phyloP scores from a whole-genome alignment of 2,329 filamentous ascomycete genomes.

The Paraphaeosphaeria sporulosa region DNA sequence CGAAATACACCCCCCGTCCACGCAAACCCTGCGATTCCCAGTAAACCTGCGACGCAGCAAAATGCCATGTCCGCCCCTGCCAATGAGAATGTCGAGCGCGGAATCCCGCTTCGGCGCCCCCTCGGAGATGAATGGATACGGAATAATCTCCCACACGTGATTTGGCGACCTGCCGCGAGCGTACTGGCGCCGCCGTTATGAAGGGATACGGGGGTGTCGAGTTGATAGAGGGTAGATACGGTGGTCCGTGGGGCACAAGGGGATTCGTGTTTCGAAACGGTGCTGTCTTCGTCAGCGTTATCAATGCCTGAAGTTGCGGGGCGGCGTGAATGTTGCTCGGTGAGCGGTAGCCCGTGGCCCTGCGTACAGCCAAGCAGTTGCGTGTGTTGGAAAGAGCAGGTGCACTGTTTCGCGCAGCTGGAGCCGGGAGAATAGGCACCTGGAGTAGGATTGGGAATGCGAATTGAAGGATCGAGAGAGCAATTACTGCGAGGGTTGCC shows the following conservation, averaged over 20 bases:
- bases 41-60: background rate
- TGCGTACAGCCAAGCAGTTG: background rate
- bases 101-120: background rate
- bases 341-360: background rate
- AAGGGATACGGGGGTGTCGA: background rate
- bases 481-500: background rate
- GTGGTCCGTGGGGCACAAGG: background rate
- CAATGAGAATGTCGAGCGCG: slow-evolving; percentile 4
- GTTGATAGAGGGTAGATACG: slow-evolving; percentile 3
- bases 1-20: slow-evolving; percentile 13
- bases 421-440: background rate
- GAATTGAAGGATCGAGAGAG: slow-evolving; percentile 4
- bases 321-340: background rate
- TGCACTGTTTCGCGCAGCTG: background rate
- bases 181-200: slow-evolving; percentile 11
- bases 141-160: slow-evolving; percentile 13
- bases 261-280: background rate
- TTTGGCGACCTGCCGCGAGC: slow-evolving; percentile 2
- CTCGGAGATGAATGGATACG: slow-evolving; percentile 12
- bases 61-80: background rate
- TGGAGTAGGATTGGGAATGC: background rate
- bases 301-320: background rate
- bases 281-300: slow-evolving; percentile 4
- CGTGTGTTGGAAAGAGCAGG: background rate
- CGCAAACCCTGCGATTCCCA: slow-evolving; percentile 12